Conservation (phyloP, 495 filamentous ascomycete genomes). For the Chaetomium tenue region DNA sequence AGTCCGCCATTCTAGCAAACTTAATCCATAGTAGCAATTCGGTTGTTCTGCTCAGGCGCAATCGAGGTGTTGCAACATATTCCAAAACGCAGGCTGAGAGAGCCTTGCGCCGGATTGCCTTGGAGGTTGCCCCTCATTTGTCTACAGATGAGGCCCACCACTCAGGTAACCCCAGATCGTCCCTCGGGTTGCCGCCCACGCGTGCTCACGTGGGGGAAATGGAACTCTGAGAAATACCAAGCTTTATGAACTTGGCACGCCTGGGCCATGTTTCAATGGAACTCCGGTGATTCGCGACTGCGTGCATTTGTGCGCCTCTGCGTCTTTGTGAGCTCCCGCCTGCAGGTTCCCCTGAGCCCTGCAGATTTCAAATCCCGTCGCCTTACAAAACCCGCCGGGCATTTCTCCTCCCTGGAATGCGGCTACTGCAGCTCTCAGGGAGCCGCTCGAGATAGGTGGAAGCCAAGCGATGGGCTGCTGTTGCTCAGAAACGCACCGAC, state of each 20-base stretch:
- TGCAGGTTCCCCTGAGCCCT: not conserved
- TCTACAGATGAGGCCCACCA: not conserved
- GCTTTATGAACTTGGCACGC: not conserved
- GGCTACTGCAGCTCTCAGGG: no score
- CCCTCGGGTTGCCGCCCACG: not conserved
- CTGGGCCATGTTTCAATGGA: not conserved
- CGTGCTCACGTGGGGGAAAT: conserved; percentile 8
- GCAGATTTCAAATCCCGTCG: no score
- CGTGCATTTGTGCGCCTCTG: not conserved
- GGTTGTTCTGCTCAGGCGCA: not conserved
- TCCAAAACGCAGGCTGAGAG: not conserved
- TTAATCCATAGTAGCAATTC: not conserved
- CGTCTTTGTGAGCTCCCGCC: not conserved
- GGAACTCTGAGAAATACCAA: not conserved
- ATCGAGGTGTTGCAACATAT: not conserved
- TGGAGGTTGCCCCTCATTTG: not conserved
- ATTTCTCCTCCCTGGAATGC: no score
- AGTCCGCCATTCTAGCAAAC: conserved; percentile 22
- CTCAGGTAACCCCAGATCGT: not conserved
- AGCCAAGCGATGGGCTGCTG: not conserved
- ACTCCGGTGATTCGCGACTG: not conserved
- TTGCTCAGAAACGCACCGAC: not conserved
- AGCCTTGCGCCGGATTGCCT: not conserved
- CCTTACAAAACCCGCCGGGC: no score
- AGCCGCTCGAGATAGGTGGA: not conserved